Evolutionary conservation across 2,329 filamentous ascomycete genomes (phyloP).

Genomic region (Coniochaeta hoffmannii): DNA sequence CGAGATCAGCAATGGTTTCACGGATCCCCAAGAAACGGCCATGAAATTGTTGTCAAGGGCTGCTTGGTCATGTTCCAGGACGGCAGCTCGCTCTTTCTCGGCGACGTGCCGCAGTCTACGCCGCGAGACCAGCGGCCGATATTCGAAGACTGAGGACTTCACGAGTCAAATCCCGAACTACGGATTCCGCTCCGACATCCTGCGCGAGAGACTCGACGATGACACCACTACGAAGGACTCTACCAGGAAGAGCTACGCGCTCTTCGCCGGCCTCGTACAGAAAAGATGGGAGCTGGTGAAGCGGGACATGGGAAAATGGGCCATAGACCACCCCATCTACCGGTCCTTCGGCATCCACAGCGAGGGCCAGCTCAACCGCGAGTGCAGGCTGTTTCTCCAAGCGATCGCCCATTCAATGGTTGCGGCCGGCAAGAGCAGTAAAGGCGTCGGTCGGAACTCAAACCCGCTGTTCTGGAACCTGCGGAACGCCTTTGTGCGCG

Average conservation of each 20-base stretch:
- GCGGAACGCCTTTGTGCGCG: conserved; percentile 50
- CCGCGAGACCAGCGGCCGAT: background rate
- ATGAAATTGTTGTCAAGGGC: conserved; percentile 17
- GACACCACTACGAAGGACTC: background rate
- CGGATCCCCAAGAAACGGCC: conserved; percentile 8
- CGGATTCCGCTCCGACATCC: background rate
- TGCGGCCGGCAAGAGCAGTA: conserved; percentile 29
- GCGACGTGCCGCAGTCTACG: conserved; percentile 3
- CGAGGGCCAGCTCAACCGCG: conserved; percentile 33
- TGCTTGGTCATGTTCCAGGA: conserved; percentile 11
- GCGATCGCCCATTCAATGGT: conserved; percentile 36
- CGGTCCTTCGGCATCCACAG: conserved; percentile 26
- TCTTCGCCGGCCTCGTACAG: conserved; percentile 19
- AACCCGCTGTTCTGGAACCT: conserved; percentile 53
- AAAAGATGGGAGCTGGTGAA: conserved; percentile 29
- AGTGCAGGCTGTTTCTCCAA: conserved; percentile 37
- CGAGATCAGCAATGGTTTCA: conserved; percentile 2
- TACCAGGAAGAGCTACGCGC: conserved; percentile 13
- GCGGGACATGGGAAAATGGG: conserved; percentile 17
- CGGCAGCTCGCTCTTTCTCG: conserved; percentile 4
- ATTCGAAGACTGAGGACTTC: background rate
- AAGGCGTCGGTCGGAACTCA: conserved; percentile 25
- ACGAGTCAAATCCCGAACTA: background rate
- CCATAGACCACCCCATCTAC: conserved; percentile 18
- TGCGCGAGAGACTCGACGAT: background rate